phyloP scores from a whole-genome alignment of 164 flowering plant genomes.

The Umbellularia californica region DNA sequence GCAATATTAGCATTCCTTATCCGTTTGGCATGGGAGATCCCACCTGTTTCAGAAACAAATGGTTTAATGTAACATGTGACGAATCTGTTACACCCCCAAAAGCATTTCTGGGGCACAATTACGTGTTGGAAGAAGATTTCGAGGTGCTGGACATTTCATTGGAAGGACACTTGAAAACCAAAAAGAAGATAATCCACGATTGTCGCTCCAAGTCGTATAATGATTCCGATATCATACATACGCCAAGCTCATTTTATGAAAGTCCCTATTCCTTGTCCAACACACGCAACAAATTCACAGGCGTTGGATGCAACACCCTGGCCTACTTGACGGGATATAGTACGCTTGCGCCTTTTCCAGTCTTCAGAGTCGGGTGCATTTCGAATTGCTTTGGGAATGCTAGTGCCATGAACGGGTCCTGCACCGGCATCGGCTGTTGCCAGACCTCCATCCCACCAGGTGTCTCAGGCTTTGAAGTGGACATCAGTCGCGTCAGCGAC shows the following conservation, averaged over 20 bases:
- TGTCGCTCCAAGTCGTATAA: not conserved
- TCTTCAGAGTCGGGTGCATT: conserved; percentile 10
- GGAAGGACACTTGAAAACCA: not conserved
- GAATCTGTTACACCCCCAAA: not conserved
- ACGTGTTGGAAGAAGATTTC: no score
- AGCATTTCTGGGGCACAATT: no score
- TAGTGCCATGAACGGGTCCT: not conserved
- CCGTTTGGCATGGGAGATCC: conserved; percentile 38
- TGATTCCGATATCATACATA: not conserved
- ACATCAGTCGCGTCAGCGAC: not conserved
- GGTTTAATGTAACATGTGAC: conserved; percentile 27
- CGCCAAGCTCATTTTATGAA: no score
- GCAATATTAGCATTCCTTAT: conserved; percentile 34
- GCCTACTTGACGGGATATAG: no score
- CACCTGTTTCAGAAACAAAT: not conserved
- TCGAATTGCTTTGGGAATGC: not conserved
- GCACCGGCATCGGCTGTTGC: conserved; percentile 21
- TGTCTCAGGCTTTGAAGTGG: not conserved
- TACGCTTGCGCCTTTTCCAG: not conserved
- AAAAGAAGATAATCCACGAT: not conserved
- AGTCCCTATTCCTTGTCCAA: conserved; percentile 19
- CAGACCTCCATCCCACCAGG: conserved; percentile 23
- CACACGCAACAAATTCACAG: conserved; percentile 28
- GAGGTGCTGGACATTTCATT: conserved; percentile 6
- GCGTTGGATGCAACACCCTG: conserved; percentile 29